These are phyloP conservation scores for Trametes cingulata DNA, from an alignment of 768 basidiomycete species.

Conservation along the genomic window DNA sequence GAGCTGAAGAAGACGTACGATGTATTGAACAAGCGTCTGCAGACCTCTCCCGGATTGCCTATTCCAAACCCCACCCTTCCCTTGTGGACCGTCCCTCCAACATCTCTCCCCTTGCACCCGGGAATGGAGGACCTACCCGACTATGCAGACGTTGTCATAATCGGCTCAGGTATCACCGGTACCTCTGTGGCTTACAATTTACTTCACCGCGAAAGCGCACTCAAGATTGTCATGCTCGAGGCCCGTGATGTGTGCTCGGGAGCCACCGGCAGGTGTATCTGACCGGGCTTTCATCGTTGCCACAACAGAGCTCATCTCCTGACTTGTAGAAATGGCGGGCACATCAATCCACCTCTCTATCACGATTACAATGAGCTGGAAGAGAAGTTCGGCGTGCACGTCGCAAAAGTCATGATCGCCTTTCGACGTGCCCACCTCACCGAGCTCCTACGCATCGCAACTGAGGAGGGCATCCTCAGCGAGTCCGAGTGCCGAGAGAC, in stretches of 20 bases:
- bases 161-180: constrained; percentile 81
- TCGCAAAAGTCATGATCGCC: constrained; percentile 54
- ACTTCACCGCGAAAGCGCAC: constrained; percentile 38
- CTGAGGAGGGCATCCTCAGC: constrained; percentile 52
- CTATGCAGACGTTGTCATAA: constrained; percentile 66
- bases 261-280: constrained; percentile 64
- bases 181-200: constrained; percentile 58
- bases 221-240: constrained; percentile 73
- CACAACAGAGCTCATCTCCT: background rate
- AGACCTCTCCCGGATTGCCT: constrained; percentile 55
- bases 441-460: constrained; percentile 48
- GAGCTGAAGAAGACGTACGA: constrained; percentile 28
- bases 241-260: constrained; percentile 77
- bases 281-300: too few species aligned
- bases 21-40: constrained; percentile 35
- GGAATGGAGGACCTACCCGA: constrained; percentile 36
- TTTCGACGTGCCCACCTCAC: constrained; percentile 63
- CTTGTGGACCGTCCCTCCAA: constrained; percentile 63
- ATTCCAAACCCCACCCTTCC: constrained; percentile 52
- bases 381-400: constrained; percentile 43
- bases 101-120: constrained; percentile 41
- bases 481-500: constrained; percentile 59
- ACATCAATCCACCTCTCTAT: constrained; percentile 61
- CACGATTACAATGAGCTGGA: constrained; percentile 56
- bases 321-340: constrained; percentile 64